Base-by-base conservation (phyloP, 2,329 filamentous ascomycete species). In the Neoascochyta sp. region DNA sequence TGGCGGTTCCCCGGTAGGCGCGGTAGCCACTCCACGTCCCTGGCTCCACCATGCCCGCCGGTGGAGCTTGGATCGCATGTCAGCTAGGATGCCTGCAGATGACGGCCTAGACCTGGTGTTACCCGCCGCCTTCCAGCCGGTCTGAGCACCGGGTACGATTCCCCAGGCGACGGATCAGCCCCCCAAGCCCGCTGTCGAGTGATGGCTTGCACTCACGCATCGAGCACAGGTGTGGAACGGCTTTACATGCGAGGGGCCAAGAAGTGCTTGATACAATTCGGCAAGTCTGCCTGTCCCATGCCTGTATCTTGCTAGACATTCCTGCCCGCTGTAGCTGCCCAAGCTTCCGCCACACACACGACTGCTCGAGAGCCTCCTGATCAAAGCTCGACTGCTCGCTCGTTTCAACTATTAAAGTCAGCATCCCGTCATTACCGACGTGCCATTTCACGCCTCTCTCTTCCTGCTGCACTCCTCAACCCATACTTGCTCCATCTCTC, bases 161-260 rank as follows among this genome's bases (percentile, higher is more conserved):
- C 48, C 46, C 57, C 49, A 50, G 39, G 22, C 24, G 41, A 50
- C 47, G 43, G 50, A 45, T n/a, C 48, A 36, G 38, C 24, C 46
- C 34, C 29, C 41, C 41, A 42, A 34, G 37, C 32, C 43, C 44
- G 47, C 32, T 46, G 45, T 53, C n/a, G n/a, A n/a, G n/a, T n/a
- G n/a, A n/a, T n/a, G n/a, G n/a, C n/a, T n/a, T n/a, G n/a, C n/a
- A n/a, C n/a, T n/a, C n/a, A n/a, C n/a, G n/a, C n/a, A n/a, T n/a
- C n/a, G n/a, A n/a, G 49, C 29, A 42, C 36, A 38, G 36, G 38
- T 47, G 50, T 47, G 47, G 45, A 50, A 43, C 47, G 39, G 37
- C 41, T 47, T 47, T 48, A 37, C 49, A 49, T 52, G 50, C 52
- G 47, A 54, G 43, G 47, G 46, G 43, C 38, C 45, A 51, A 54